Percentiles rank a stretch among this genome's conserved stretches.
Conservation (phyloP, 352 stramenopile genomes). For the Phytophthora foliorum region DNA sequence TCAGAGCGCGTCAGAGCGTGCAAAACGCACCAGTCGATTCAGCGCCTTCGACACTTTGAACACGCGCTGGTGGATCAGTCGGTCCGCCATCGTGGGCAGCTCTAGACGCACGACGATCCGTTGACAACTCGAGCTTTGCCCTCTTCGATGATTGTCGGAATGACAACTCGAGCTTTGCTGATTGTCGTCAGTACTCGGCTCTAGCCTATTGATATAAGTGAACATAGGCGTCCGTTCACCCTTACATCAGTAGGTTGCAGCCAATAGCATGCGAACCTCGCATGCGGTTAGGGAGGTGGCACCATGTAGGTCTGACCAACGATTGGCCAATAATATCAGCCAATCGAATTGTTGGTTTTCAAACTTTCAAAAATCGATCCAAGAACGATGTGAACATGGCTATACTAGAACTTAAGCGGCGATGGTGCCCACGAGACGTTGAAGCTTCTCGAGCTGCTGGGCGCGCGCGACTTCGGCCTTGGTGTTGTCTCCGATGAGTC, state of each 20-base stretch:
- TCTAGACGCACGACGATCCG: background rate
- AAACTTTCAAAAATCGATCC: constrained; percentile 22
- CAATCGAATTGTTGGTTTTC: too few relatives aligned
- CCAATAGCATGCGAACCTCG: too few relatives aligned
- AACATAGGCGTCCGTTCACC: too few relatives aligned
- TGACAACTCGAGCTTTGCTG: too few relatives aligned
- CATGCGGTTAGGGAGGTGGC: too few relatives aligned
- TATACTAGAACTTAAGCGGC: constrained; percentile 8
- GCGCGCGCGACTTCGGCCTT: constrained; percentile 58
- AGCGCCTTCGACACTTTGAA: constrained; percentile 69
- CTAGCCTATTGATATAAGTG: too few relatives aligned
- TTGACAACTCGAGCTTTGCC: background rate
- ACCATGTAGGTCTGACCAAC: too few relatives aligned
- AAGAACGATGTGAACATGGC: constrained; percentile 22
- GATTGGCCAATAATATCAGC: too few relatives aligned
- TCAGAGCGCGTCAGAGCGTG: background rate
- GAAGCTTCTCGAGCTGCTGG: constrained; percentile 67
- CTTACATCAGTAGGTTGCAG: too few relatives aligned
- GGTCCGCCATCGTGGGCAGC: constrained; percentile 31
- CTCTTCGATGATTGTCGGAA: constrained; percentile 10
- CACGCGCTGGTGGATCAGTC: constrained; percentile 44
- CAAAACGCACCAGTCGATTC: constrained; percentile 48
- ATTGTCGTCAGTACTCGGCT: too few relatives aligned
- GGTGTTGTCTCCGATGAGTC: constrained; percentile 61
- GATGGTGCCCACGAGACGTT: constrained; percentile 28